Evolutionary conservation across 805 yeast species (phyloP).

Genomic region (Suhomyces sp.): DNA sequence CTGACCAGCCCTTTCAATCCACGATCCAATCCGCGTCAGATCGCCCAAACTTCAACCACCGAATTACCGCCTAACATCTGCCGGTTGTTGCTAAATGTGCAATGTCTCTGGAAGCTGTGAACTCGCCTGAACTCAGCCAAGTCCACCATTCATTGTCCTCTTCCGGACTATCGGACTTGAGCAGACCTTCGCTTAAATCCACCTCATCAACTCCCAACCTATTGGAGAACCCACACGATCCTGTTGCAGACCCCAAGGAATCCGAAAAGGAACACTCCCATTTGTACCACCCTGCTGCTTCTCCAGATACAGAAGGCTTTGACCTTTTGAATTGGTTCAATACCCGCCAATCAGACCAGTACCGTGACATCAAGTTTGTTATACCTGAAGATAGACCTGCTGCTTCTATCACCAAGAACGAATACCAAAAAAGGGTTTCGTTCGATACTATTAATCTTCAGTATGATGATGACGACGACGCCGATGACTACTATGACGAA

Average conservation of each 20-base stretch:
- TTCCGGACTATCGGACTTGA: background rate
- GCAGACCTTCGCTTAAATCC: background rate
- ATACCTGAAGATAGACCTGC: slow-evolving; percentile 13
- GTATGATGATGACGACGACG: slow-evolving; percentile 23
- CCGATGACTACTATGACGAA: slow-evolving; percentile 6
- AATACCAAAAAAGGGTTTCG: slow-evolving; percentile 41
- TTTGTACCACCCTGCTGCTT: background rate
- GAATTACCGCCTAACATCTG: background rate
- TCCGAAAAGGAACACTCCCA: background rate
- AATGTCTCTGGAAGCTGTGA: background rate
- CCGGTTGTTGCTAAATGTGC: background rate
- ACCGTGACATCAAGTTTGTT: slow-evolving; percentile 18
- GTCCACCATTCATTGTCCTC: background rate
- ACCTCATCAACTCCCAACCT: background rate
- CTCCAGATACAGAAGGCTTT: background rate
- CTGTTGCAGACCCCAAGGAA: too few species aligned
- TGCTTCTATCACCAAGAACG: slow-evolving; percentile 4
- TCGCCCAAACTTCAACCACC: background rate
- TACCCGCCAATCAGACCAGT: slow-evolving; percentile 17
- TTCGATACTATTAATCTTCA: slow-evolving; percentile 51
- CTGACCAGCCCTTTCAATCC: background rate
- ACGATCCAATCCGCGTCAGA: background rate
- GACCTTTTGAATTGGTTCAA: slow-evolving; percentile 12
- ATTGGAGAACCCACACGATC: background rate
- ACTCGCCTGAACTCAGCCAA: background rate